phyloP scores from a whole-genome alignment of 371 early-diverging fungal genomes.

The Saksenaea oblongispora region DNA sequence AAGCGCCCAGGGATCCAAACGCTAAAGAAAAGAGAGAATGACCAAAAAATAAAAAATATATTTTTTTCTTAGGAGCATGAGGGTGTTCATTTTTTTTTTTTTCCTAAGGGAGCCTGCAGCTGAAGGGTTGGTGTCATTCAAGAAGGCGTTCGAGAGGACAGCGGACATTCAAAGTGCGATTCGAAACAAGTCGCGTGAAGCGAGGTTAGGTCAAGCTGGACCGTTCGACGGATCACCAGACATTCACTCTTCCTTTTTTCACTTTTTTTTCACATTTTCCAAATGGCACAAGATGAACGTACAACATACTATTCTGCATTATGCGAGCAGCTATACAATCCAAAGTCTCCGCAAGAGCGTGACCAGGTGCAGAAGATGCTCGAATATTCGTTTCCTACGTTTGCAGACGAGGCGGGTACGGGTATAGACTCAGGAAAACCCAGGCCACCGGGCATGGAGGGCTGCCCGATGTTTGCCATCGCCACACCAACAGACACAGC shows the following conservation, averaged over 20 bases:
- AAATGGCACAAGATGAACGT: conserved; percentile 39
- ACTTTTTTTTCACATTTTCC: background rate
- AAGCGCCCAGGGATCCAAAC: too few species aligned
- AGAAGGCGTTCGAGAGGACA: background rate
- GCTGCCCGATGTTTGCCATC: conserved; percentile 45
- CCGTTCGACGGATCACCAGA: conserved; percentile 4
- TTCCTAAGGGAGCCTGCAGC: too few species aligned
- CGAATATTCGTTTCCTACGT: conserved; percentile 83
- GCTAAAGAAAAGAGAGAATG: too few species aligned
- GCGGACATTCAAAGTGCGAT: conserved; percentile 2
- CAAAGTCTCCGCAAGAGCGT: conserved; percentile 61
- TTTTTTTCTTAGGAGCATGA: too few species aligned
- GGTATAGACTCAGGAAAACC: conserved; percentile 36
- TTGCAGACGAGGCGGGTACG: conserved; percentile 57
- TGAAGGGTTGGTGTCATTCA: too few species aligned
- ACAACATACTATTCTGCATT: conserved; percentile 37
- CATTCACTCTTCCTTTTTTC: conserved; percentile 4
- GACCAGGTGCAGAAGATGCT: conserved; percentile 73
- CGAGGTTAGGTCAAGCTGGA: background rate
- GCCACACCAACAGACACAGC: conserved; percentile 74
- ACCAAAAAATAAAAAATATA: too few species aligned
- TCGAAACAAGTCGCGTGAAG: conserved; percentile 4
- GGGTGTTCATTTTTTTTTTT: too few species aligned
- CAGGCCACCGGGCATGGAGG: conserved; percentile 40
- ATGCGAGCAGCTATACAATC: conserved; percentile 62